phyloP scores from a whole-genome alignment of 2,329 filamentous ascomycete genomes.

The Aspergillus ustus region DNA sequence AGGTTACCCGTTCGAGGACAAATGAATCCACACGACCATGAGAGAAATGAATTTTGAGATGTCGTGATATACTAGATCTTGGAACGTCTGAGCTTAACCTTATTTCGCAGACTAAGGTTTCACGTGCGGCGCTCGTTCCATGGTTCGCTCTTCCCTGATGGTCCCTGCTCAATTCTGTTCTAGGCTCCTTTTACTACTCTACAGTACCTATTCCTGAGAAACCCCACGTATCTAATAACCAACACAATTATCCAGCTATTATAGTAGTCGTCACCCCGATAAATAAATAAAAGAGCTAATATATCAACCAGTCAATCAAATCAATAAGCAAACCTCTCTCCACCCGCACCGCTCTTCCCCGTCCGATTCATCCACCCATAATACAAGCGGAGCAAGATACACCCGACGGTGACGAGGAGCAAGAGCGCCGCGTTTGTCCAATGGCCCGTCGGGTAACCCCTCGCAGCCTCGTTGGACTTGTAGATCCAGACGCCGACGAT shows the following conservation, averaged over 20 bases:
- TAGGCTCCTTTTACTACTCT: not conserved
- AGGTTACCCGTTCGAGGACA: too few species aligned
- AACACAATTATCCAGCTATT: not conserved
- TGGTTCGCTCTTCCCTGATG: slow-evolving; percentile 19
- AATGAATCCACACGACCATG: not conserved
- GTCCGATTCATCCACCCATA: slow-evolving; percentile 56
- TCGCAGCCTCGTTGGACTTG: slow-evolving; percentile 62
- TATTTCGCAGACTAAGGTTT: slow-evolving; percentile 21
- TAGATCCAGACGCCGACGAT: slow-evolving; percentile 78
- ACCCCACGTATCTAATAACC: slow-evolving; percentile 1
- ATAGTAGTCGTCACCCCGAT: not conserved
- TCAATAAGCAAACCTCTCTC: slow-evolving; percentile 35
- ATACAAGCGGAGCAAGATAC: slow-evolving; percentile 59
- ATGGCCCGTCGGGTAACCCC: slow-evolving; percentile 72
- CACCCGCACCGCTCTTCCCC: slow-evolving; percentile 26
- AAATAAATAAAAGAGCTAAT: not conserved
- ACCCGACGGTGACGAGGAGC: slow-evolving; percentile 62
- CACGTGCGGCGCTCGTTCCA: slow-evolving; percentile 28
- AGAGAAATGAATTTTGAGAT: not conserved
- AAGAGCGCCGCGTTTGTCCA: slow-evolving; percentile 68
- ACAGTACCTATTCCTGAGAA: not conserved
- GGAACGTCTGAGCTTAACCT: slow-evolving; percentile 28
- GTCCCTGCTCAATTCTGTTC: not conserved
- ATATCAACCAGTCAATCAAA: not conserved
- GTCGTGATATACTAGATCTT: slow-evolving; percentile 2